Evolutionary conservation across 2,329 filamentous ascomycete genomes (phyloP), one percentile per base, ranked within the genome.

Genomic region (Simplicillium sp.): DNA sequence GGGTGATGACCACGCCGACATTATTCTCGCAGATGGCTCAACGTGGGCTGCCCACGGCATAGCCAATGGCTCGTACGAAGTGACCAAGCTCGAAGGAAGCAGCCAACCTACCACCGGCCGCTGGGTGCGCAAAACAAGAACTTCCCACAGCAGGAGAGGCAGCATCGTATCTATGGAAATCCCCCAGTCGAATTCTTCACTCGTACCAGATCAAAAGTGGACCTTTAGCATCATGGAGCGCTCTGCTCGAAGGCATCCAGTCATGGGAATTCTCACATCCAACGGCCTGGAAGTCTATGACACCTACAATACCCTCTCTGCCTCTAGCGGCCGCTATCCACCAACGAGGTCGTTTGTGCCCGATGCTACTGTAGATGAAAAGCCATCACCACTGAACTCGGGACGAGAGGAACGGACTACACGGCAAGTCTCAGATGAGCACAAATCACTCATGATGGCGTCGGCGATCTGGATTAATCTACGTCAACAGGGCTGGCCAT

Each of bases 191-290:
- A 42, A 48, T 13, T 45, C 47, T 7, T 45, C 57, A 3, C 46
- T 56, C 3, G 49, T 59, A 3, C 45, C 53, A 1, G 73, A 76
- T 36, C 65, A 61, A 43, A 79, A 77, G 54, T 89, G 81, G 64
- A 86, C 78, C 8, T 90, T 90, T 56, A 87, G 82, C 62, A 77
- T 87, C 46, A 80, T 90, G 51, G 77, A 84, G 49, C 76, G 83
- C 0, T 72, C 73, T 36, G 76, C 74, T 8, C 70, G 82, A 29
- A 76, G 81, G 11, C 85, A 90, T 54, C 84, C 86, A 4, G 76
- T 89, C 52, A 73, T 89, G 61, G 85, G 82, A 1, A 77, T 72
- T 2, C 67, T 90, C 35, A 80, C 75, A 3, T 70, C 71, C 11
- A 68, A 70, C 4, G 75, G 71, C 11, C 72, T 90, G 25, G 79